Percentiles rank a stretch among this genome's conserved stretches.
phyloP scores from a whole-genome alignment of 257 asterid species.

The Misopates orontium region DNA sequence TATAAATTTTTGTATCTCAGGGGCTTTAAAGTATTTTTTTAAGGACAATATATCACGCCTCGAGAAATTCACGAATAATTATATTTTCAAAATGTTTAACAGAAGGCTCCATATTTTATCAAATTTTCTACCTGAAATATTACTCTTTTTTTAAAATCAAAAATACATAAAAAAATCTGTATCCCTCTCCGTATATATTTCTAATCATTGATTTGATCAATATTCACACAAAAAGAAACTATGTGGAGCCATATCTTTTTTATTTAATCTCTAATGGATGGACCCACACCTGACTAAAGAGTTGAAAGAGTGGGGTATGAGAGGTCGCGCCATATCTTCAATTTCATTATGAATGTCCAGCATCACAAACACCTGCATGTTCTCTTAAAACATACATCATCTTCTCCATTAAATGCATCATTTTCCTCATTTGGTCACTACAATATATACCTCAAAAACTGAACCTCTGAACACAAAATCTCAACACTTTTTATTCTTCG shows the following conservation, averaged over 20 bases:
- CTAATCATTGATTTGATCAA: too few species aligned
- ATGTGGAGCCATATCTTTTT: neutral
- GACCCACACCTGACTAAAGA: slow-evolving; percentile 14
- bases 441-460: neutral
- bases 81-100: too few species aligned
- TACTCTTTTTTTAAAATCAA: too few species aligned
- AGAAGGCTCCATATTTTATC: too few species aligned
- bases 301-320: slow-evolving; percentile 36
- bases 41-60: too few species aligned
- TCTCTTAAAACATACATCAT: slow-evolving; percentile 42
- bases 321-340: slow-evolving; percentile 43
- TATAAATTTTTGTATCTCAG: too few species aligned
- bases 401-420: slow-evolving; percentile 37
- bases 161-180: too few species aligned
- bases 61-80: too few species aligned
- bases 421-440: slow-evolving; percentile 14
- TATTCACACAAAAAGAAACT: slow-evolving; percentile 25
- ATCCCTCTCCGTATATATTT: too few species aligned
- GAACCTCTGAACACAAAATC: neutral
- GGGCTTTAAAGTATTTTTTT: too few species aligned
- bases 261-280: too few species aligned
- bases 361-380: slow-evolving; percentile 62
- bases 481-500: slow-evolving; percentile 19
- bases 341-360: slow-evolving; percentile 38
- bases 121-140: too few species aligned